Conservation (phyloP, 148 eudicot species). For the Chenopodium album region DNA sequence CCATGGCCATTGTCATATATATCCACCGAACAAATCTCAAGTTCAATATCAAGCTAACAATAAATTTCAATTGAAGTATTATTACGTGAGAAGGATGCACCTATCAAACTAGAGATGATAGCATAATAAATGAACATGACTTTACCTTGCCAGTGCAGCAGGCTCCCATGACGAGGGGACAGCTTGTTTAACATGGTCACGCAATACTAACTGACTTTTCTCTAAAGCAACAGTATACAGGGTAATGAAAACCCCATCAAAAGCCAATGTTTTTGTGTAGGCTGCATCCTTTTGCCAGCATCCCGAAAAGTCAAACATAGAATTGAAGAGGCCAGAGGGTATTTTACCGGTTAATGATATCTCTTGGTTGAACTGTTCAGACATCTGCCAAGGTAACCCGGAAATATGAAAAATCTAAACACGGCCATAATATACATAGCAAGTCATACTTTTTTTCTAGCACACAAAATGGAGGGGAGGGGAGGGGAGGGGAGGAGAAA, state of each 20-base stretch:
- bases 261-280: constrained; percentile 81
- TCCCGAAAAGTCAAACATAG: constrained; percentile 92
- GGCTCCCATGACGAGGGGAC: constrained; percentile 99
- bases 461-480: background rate
- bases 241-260: constrained; percentile 90
- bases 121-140: constrained; percentile 3
- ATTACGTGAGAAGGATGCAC: too few species aligned
- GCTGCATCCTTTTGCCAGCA: constrained; percentile 98
- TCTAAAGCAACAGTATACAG: constrained; percentile 84
- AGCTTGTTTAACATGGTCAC: constrained; percentile 85
- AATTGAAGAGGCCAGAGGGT: constrained; percentile 90
- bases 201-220: constrained; percentile 75
- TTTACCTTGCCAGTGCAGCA: constrained; percentile 86
- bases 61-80: too few species aligned
- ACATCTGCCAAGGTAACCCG: constrained; percentile 58
- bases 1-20: too few species aligned
- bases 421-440: background rate
- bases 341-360: constrained; percentile 90
- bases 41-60: too few species aligned
- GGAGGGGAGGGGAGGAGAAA: too few species aligned
- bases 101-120: background rate
- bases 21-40: too few species aligned
- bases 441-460: background rate
- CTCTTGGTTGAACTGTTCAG: constrained; percentile 95
- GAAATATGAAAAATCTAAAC: constrained; percentile 11